Evolutionary conservation across 1,139 yeast species (phyloP).

Genomic region (Kodamaea suecica): DNA sequence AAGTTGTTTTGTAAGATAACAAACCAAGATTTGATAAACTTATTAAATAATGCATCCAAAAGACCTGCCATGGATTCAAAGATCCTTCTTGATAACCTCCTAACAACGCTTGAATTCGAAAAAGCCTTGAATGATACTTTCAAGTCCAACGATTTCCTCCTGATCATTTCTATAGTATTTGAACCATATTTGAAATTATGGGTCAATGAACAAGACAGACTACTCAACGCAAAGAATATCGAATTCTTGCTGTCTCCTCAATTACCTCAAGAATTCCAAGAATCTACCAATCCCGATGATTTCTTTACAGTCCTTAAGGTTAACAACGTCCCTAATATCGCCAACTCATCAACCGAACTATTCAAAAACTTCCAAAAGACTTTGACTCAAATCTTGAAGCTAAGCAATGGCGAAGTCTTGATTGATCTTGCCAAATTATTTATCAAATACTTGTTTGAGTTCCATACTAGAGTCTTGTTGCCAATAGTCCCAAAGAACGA

Average conservation of each 20-base stretch:
- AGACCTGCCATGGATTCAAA: slow-evolving; percentile 10
- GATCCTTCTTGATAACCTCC: slow-evolving; percentile 23
- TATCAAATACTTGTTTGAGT: slow-evolving; percentile 63
- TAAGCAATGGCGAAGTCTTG: slow-evolving; percentile 68
- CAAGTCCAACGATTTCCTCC: slow-evolving; percentile 39
- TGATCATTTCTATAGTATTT: slow-evolving; percentile 66
- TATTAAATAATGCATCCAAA: slow-evolving; percentile 8
- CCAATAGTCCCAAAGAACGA: slow-evolving; percentile 52
- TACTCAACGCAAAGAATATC: slow-evolving; percentile 57
- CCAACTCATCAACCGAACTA: slow-evolving; percentile 82
- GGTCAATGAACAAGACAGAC: slow-evolving; percentile 81
- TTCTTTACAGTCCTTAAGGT: slow-evolving; percentile 35
- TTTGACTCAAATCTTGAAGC: slow-evolving; percentile 69
- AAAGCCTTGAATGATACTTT: slow-evolving; percentile 61
- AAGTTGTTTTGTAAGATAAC: slow-evolving; percentile 68
- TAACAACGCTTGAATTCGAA: slow-evolving; percentile 65
- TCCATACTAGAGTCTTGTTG: slow-evolving; percentile 57
- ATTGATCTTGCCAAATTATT: slow-evolving; percentile 63
- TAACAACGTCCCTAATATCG: slow-evolving; percentile 54
- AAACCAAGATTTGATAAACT: slow-evolving; percentile 52
- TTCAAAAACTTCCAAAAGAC: slow-evolving; percentile 74
- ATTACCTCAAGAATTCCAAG: slow-evolving; percentile 35
- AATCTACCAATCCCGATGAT: slow-evolving; percentile 17
- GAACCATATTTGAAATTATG: slow-evolving; percentile 83
- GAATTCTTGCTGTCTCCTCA: slow-evolving; percentile 54